Evolutionary conservation across 495 filamentous ascomycete species (phyloP).

Genomic region (Neurospora sp.): DNA sequence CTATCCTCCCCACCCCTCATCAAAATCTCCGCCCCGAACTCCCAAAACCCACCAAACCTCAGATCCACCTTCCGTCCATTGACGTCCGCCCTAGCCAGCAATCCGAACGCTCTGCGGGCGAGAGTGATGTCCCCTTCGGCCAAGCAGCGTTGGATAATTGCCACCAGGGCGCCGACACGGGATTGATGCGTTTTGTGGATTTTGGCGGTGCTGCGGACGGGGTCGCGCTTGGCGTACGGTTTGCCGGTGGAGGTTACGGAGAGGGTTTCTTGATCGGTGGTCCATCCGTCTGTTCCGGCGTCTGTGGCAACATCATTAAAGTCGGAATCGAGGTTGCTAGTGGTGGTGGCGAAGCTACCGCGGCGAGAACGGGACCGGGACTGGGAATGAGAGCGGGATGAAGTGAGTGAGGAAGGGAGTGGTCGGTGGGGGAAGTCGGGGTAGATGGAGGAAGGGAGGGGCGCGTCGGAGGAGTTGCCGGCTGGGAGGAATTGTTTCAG

Average conservation of each 20-base stretch:
- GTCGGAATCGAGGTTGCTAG: no score
- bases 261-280: background rate
- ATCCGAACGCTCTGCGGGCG: slow-evolving; percentile 30
- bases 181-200: slow-evolving; percentile 3
- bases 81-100: slow-evolving; percentile 22
- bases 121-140: slow-evolving; percentile 26
- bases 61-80: slow-evolving; percentile 26
- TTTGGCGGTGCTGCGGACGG: background rate
- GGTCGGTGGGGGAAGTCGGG: slow-evolving; percentile 36
- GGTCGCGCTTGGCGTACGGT: background rate
- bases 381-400: background rate
- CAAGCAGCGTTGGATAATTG: slow-evolving; percentile 27
- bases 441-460: slow-evolving; percentile 25
- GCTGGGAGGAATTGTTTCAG: slow-evolving; percentile 31
- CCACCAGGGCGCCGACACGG: slow-evolving; percentile 23
- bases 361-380: background rate
- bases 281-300: background rate
- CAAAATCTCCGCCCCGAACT: slow-evolving; percentile 33
- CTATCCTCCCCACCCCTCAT: slow-evolving; percentile 26
- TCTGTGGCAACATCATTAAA: no score
- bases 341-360: background rate
- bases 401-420: slow-evolving; percentile 3
- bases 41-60: slow-evolving; percentile 28
- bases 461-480: slow-evolving; percentile 24
- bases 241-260: background rate